Evolutionary conservation across 1,139 yeast genomes (phyloP), one percentile per base, ranked within the genome.

Genomic region (Diutina siamensis): DNA sequence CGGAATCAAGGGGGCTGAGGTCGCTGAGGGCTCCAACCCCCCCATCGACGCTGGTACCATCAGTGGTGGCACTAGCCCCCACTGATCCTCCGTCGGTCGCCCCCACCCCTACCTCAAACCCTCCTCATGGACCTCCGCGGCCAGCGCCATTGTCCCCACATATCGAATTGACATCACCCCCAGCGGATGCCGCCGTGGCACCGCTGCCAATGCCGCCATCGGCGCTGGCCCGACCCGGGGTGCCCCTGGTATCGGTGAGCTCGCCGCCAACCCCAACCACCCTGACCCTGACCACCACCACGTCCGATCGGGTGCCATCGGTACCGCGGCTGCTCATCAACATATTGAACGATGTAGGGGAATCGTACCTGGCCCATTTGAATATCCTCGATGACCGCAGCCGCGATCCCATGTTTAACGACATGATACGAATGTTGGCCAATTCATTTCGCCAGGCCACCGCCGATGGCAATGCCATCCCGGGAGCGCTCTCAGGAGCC

Each of bases 331-430:
- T 38, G 42, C 12, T 38, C 12, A 8, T 22, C 7, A 55, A 57
- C 5, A 47, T 60, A 17, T 51, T 60, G 33, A 60, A 59, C 46
- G 56, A 58, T 21, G 52, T 60, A 46, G 64, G 64, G 1, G 58
- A 56, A 17, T 46, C 56, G 35, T 50, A 58, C 48, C 61, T 57
- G 45, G 53, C 21, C 12, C 28, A 25, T 5, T 17, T 25, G 13
- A 19, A 20, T 9, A 7, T 7, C n/a, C 15, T 9, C 25, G 40
- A 21, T 7, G 40, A 25, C 9, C 40, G 40, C 5, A 9, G 25
- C 9, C 40, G 40, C 3, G 40, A 36, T 20, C 25, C 20, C 32
- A 15, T 25, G 20, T n/a, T 38, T 38, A 10, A n/a, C 3, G 42
- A 38, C 4, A 25, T 38, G 32, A 38, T 38, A 22, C 31, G 42